Evolutionary conservation across 352 stramenopile species (phyloP).

Genomic region (Phytophthora uliginosa): DNA sequence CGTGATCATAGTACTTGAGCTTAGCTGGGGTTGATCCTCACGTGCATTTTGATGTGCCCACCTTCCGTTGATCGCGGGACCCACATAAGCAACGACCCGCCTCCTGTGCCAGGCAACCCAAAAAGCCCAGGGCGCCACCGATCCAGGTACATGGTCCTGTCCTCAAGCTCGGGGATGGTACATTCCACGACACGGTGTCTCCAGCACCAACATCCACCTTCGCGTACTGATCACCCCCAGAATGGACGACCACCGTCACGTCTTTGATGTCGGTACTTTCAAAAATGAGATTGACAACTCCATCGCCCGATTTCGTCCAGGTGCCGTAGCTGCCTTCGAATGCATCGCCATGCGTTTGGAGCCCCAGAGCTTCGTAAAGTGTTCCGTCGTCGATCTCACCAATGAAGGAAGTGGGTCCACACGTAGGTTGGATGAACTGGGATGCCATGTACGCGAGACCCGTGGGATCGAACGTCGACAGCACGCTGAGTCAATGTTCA

Average conservation of each 20-base stretch:
- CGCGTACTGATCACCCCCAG: constrained; percentile 28
- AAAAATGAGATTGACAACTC: constrained; percentile 33
- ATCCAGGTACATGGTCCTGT: constrained; percentile 31
- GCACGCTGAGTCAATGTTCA: constrained; percentile 36
- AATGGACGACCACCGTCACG: constrained; percentile 30
- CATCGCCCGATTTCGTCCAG: constrained; percentile 40
- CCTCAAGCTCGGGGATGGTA: constrained; percentile 29
- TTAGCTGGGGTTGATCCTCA: constrained; percentile 49
- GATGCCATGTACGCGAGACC: constrained; percentile 45
- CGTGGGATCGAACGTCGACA: constrained; percentile 48
- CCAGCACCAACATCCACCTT: constrained; percentile 22
- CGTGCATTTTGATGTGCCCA: constrained; percentile 49
- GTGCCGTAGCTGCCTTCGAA: constrained; percentile 37
- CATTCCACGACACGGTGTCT: constrained; percentile 26
- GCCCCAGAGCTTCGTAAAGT: constrained; percentile 26
- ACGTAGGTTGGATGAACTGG: constrained; percentile 49
- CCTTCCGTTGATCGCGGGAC: constrained; percentile 44
- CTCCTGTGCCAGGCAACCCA: constrained; percentile 26
- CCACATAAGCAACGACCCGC: constrained; percentile 39
- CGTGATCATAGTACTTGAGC: no score
- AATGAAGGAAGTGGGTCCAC: constrained; percentile 35
- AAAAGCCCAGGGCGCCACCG: constrained; percentile 24
- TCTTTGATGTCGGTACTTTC: constrained; percentile 29
- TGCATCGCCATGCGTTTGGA: constrained; percentile 24
- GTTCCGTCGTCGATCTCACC: constrained; percentile 45